A percentile compares a stretch with the other conserved stretches of the same genome.
Conservation (phyloP, 805 yeast species). For the Saccharomycopsis sp. region DNA sequence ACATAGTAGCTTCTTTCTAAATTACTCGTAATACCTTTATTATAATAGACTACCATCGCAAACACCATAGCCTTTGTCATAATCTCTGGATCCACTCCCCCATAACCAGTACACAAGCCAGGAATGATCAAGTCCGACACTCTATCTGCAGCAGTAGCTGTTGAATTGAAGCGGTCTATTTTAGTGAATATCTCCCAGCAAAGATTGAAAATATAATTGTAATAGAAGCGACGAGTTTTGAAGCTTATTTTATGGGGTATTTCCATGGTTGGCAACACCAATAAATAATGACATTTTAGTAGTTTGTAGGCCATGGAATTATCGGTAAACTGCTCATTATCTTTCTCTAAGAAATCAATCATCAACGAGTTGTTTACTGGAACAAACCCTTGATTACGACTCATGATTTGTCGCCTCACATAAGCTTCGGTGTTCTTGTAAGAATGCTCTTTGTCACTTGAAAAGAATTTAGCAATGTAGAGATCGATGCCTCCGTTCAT, state of each 20-base stretch:
- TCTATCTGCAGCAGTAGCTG: neutral
- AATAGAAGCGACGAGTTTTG: neutral
- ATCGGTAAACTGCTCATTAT: neutral
- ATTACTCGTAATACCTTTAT: neutral
- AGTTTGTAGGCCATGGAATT: constrained; percentile 9
- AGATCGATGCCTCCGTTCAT: constrained; percentile 19
- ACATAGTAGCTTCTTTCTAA: constrained; percentile 5
- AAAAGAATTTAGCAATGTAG: constrained; percentile 10
- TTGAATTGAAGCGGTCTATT: constrained; percentile 3
- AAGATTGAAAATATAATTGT: constrained; percentile 12
- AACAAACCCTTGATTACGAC: constrained; percentile 11
- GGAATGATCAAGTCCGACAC: constrained; percentile 6
- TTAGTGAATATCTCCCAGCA: constrained; percentile 15
- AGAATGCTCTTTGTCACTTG: neutral
- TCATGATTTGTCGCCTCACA: constrained; percentile 5
- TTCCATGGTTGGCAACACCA: constrained; percentile 16
- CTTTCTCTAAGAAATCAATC: constrained; percentile 5
- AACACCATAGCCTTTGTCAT: constrained; percentile 11
- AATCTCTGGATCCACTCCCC: constrained; percentile 6
- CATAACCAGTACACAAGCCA: constrained; percentile 15
- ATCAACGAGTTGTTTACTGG: constrained; percentile 5
- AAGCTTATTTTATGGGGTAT: constrained; percentile 10
- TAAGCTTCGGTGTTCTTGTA: constrained; percentile 1
- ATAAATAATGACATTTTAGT: constrained; percentile 8
- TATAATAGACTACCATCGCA: constrained; percentile 1